These are phyloP conservation scores for Wickerhamiella australiensis DNA, from an alignment of 805 yeast genomes.

Conservation along the genomic window DNA sequence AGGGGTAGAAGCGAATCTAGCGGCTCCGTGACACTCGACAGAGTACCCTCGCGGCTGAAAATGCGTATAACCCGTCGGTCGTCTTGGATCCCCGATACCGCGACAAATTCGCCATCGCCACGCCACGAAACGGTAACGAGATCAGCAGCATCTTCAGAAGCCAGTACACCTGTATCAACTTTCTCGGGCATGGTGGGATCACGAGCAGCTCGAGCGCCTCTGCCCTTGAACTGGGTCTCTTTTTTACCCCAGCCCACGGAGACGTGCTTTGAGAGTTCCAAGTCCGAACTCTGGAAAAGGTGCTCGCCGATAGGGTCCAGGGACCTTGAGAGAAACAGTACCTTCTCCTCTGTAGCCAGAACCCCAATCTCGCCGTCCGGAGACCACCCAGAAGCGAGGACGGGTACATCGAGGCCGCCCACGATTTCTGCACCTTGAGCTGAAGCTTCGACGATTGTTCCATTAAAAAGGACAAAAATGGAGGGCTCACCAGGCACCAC, in stretches of 20 bases:
- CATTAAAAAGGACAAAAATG: constrained; percentile 55
- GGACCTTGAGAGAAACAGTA: constrained; percentile 47
- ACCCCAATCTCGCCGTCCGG: constrained; percentile 81
- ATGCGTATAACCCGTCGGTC: constrained; percentile 71
- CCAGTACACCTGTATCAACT: constrained; percentile 54
- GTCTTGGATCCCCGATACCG: constrained; percentile 51
- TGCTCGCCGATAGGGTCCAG: constrained; percentile 72
- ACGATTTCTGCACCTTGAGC: constrained; percentile 55
- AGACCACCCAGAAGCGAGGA: constrained; percentile 71
- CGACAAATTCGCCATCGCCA: constrained; percentile 82
- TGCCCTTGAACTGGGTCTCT: constrained; percentile 93
- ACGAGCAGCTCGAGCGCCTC: constrained; percentile 60
- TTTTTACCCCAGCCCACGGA: constrained; percentile 98
- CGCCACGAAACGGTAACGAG: constrained; percentile 67
- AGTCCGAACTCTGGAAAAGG: constrained; percentile 46
- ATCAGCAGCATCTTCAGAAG: constrained; percentile 38
- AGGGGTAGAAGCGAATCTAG: constrained; percentile 66
- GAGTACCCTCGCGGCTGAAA: constrained; percentile 57
- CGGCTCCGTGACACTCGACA: constrained; percentile 80
- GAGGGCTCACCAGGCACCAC: constrained; percentile 54
- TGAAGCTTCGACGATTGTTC: constrained; percentile 52
- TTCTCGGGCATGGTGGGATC: constrained; percentile 82
- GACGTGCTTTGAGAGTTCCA: constrained; percentile 65
- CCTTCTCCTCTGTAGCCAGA: constrained; percentile 44
- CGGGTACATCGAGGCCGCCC: constrained; percentile 71